phyloP scores from a whole-genome alignment of 345 rosid genomes.

The Orychophragmus violaceus region DNA sequence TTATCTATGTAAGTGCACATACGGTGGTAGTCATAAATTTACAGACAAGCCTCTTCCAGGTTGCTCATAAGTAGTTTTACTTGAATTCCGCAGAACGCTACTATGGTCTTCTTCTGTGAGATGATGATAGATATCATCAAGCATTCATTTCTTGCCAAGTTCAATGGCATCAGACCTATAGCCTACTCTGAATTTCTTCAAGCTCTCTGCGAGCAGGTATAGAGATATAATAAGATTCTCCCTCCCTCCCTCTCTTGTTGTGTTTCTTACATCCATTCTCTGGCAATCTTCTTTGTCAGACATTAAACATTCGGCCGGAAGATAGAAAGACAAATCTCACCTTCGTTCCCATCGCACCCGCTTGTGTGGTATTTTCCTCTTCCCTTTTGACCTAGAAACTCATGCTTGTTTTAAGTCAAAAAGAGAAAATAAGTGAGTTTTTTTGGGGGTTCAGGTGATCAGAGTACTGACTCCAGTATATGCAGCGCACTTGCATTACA shows the following conservation, averaged over 20 bases:
- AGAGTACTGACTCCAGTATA: slow-evolving; percentile 82
- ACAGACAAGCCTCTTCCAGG: background rate
- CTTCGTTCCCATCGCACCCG: slow-evolving; percentile 88
- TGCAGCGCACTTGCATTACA: slow-evolving; percentile 56
- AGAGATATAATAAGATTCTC: background rate
- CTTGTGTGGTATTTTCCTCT: slow-evolving; percentile 66
- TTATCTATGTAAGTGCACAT: slow-evolving; percentile 56
- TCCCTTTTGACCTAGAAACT: background rate
- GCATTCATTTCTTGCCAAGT: slow-evolving; percentile 96
- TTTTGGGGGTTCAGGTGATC: slow-evolving; percentile 58
- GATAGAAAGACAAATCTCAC: slow-evolving; percentile 65
- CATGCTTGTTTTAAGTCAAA: background rate
- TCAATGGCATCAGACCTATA: slow-evolving; percentile 84
- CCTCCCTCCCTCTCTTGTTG: no score
- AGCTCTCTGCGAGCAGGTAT: slow-evolving; percentile 91
- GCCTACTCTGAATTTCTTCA: slow-evolving; percentile 94
- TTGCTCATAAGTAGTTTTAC: slow-evolving; percentile 14
- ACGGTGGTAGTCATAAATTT: background rate
- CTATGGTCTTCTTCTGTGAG: slow-evolving; percentile 72
- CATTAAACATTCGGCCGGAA: slow-evolving; percentile 56
- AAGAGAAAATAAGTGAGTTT: background rate
- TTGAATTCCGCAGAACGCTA: slow-evolving; percentile 66
- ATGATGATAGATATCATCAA: slow-evolving; percentile 77
- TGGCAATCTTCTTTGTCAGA: slow-evolving; percentile 36
- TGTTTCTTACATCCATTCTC: slow-evolving; percentile 1